These are phyloP conservation scores for Pezicula neosporulosa DNA, from an alignment of 2,329 filamentous ascomycete species.

Conservation along the genomic window DNA sequence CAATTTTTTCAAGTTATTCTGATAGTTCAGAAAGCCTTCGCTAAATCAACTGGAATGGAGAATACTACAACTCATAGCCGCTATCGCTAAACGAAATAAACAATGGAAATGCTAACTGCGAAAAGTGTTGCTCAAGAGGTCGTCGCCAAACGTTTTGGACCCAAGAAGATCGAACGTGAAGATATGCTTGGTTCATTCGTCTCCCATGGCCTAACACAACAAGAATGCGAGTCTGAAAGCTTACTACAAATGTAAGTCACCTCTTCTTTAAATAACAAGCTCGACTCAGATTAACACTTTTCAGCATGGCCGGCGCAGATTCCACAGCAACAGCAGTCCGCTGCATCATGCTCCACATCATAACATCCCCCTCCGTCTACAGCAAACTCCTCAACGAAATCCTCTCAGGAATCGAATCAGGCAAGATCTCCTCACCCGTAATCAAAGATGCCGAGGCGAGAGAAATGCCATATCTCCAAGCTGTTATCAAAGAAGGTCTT, in stretches of 20 bases:
- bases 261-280: background rate
- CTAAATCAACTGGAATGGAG: too few relatives aligned
- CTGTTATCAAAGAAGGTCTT: constrained; percentile 37
- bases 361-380: constrained; percentile 43
- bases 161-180: constrained; percentile 34
- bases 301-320: constrained; percentile 49
- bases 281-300: background rate
- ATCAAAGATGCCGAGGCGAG: constrained; percentile 9
- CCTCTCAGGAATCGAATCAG: constrained; percentile 13
- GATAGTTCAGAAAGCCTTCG: too few relatives aligned
- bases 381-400: constrained; percentile 43
- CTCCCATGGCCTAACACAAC: constrained; percentile 29
- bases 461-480: constrained; percentile 35
- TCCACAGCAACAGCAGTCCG: constrained; percentile 53
- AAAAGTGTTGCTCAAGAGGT: constrained; percentile 39
- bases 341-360: constrained; percentile 46
- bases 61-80: too few relatives aligned
- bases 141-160: constrained; percentile 40
- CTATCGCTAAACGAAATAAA: too few relatives aligned
- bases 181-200: constrained; percentile 53
- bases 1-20: too few relatives aligned
- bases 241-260: constrained; percentile 17
- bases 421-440: constrained; percentile 28
- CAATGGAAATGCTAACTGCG: background rate
- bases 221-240: constrained; percentile 3